These are phyloP conservation scores for Talaromyces rugulosus DNA, from an alignment of 2,329 filamentous ascomycete species.

Conservation along the genomic window DNA sequence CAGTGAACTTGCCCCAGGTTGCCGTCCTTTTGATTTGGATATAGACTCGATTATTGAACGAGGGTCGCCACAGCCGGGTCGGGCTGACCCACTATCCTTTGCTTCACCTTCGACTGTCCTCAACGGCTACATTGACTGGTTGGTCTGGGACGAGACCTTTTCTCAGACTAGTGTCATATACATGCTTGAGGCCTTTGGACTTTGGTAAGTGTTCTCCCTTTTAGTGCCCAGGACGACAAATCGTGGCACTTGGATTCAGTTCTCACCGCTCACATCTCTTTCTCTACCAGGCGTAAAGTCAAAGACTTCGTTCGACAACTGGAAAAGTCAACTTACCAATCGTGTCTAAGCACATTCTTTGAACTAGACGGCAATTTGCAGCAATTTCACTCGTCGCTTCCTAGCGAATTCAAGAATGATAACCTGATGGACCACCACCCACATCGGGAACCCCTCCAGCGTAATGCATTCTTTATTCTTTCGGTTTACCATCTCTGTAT, in stretches of 20 bases:
- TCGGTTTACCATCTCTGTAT: conserved; percentile 4
- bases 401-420: not conserved
- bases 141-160: conserved; percentile 5
- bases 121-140: not conserved
- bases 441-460: not conserved
- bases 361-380: not conserved
- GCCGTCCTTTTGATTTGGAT: not conserved
- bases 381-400: not conserved
- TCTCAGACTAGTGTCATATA: conserved; percentile 5
- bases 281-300: not conserved
- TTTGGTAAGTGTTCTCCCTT: not conserved
- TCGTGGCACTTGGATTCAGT: too few relatives aligned
- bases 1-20: not conserved
- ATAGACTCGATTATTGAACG: not conserved
- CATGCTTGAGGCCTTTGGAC: not conserved
- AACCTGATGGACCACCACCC: not conserved
- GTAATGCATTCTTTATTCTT: conserved; percentile 7
- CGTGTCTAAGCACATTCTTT: not conserved
- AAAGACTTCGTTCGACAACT: not conserved
- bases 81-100: not conserved
- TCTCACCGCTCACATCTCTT: not conserved
- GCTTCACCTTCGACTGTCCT: not conserved
- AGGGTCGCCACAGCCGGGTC: not conserved
- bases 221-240: too few relatives aligned
- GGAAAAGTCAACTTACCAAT: not conserved